These are phyloP conservation scores for Verticillium nonalfalfae DNA, from an alignment of 2,329 filamentous ascomycete genomes.

Conservation along the genomic window DNA sequence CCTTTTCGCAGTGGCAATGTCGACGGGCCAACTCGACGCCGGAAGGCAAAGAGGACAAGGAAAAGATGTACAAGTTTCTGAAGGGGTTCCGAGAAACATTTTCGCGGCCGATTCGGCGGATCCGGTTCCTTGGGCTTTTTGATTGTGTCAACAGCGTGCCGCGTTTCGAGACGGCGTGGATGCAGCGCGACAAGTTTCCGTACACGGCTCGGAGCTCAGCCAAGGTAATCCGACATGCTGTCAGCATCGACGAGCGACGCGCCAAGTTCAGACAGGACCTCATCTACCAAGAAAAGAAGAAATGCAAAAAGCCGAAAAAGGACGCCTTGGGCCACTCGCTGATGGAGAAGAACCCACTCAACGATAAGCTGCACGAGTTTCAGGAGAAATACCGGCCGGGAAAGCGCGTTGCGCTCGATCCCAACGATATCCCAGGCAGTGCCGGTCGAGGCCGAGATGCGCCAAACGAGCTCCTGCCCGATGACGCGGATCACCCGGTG, in stretches of 20 bases:
- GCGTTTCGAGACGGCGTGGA: conserved; percentile 68
- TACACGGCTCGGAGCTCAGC: conserved; percentile 55
- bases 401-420: conserved; percentile 7
- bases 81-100: conserved; percentile 78
- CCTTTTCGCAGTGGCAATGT: conserved; percentile 67
- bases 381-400: conserved; percentile 29
- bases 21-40: conserved; percentile 35
- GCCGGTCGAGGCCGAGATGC: conserved; percentile 1
- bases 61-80: conserved; percentile 68
- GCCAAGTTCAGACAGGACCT: conserved; percentile 68
- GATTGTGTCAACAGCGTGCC: conserved; percentile 79
- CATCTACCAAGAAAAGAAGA: conserved; percentile 44
- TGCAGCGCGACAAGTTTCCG: conserved; percentile 73
- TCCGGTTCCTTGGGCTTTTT: conserved; percentile 72
- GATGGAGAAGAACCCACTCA: conserved; percentile 9
- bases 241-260: conserved; percentile 64
- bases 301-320: conserved; percentile 12
- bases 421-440: conserved; percentile 3
- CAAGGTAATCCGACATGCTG: conserved; percentile 60
- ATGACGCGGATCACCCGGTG: conserved; percentile 23
- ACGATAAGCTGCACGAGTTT: conserved; percentile 16
- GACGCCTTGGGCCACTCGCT: conserved; percentile 13
- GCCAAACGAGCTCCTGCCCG: background rate
- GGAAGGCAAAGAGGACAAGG: conserved; percentile 37
- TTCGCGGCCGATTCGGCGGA: conserved; percentile 65